Base-by-base conservation (phyloP, 768 basidiomycete species). In the Agaricus blazei region DNA sequence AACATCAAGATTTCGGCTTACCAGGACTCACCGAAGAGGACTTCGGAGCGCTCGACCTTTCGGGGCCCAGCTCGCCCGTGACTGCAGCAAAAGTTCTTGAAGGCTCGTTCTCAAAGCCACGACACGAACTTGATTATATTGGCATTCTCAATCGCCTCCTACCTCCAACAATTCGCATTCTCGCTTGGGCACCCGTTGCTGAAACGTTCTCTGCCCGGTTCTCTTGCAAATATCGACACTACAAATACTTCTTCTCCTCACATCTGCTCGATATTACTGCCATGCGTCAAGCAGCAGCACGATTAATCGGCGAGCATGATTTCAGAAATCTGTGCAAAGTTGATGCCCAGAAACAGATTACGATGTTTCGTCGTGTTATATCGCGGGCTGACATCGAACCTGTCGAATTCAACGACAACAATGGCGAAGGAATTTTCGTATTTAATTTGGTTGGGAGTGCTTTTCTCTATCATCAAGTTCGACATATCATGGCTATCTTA, bases 291-390 rank as follows among this genome's bases (percentile, higher is more conserved):
- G 97, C 96, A 66, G 95, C 97, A 12, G 82, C 95, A 37, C 93
- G 95, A 63, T 95, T 97, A 71, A 88, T 97, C 81, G 90, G 90
- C 2, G 84, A 88, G 58, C 94, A 98, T 73, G 96, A 98, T 71
- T 98, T 97, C 64, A 84, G 95, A 14, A 98, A 98, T 65, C 77
- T 98, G 34, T 97, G 92, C 76, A 98, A 95, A 67, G 71, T 98
- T 23, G 96, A 98, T 66, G 81, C 92, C 0, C 54, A 48, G 46
- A 55, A 55, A 23, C 47, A 48, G 27, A 55, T 48, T 28, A 84
- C 86, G 24, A 79, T 81, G 56, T 96, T 94, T 70, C 74, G 67
- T 24, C 78, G 96, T 31, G 75, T 75, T 54, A 56, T 61, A 19
- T 36, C 46, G 45, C 31, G 48, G 3, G 60, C 60, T 2, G 43